A percentile compares a stretch with the other conserved stretches of the same genome.
These are phyloP conservation scores for Akanthomyces lecanii DNA, from an alignment of 2,329 filamentous ascomycete genomes.

Conservation along the genomic window DNA sequence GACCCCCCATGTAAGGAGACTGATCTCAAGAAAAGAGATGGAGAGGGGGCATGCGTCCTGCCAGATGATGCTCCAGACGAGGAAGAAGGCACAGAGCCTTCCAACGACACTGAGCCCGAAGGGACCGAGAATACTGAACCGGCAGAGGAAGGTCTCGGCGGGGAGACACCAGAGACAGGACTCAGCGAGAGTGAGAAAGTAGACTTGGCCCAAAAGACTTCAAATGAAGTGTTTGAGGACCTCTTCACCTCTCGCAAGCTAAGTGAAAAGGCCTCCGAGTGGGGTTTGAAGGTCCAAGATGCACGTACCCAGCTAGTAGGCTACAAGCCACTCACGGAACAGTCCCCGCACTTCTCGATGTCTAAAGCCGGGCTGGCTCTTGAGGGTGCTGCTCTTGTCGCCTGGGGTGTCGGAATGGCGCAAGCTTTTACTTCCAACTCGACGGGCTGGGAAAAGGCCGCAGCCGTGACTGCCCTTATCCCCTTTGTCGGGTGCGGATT, in stretches of 20 bases:
- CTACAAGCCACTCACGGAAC: not conserved
- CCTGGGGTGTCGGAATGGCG: not conserved
- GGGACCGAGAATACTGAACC: not conserved
- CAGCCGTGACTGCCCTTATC: not conserved
- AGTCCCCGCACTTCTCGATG: slow-evolving; percentile 1
- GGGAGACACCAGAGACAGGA: not conserved
- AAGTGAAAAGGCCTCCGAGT: not conserved
- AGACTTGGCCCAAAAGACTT: not conserved
- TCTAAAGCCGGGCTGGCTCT: not conserved
- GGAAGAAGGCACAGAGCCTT: not conserved
- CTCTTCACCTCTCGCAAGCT: slow-evolving; percentile 5
- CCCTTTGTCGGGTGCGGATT: not conserved
- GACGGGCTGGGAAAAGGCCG: not conserved
- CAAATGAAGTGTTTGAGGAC: slow-evolving; percentile 1
- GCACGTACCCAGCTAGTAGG: not conserved
- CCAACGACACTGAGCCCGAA: not conserved
- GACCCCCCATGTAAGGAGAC: not conserved
- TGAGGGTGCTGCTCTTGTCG: not conserved
- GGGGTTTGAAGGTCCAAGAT: not conserved
- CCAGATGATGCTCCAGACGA: not conserved
- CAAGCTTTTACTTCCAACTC: not conserved
- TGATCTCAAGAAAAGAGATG: not conserved
- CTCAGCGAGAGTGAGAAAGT: not conserved
- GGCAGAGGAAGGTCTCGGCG: not conserved
- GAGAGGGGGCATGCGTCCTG: not conserved